These are phyloP conservation scores for Pythium chondricola DNA, from an alignment of 352 stramenopile genomes.

Conservation along the genomic window DNA sequence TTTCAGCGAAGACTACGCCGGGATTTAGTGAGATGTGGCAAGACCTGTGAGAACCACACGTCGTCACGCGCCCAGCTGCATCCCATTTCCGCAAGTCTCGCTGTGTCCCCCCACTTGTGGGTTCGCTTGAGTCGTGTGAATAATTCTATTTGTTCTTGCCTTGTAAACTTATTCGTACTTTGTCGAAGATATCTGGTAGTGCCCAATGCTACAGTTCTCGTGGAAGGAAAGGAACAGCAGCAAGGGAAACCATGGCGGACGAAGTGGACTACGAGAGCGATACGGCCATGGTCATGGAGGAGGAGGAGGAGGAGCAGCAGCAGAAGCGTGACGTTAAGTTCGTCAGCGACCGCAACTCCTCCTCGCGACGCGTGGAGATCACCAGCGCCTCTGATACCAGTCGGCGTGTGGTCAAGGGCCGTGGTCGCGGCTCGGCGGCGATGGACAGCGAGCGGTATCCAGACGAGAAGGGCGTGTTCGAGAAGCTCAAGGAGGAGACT, in stretches of 20 bases:
- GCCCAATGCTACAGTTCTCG: too few species aligned
- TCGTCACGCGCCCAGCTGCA: too few species aligned
- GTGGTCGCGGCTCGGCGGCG: conserved; percentile 49
- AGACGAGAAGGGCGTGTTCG: conserved; percentile 68
- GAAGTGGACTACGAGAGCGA: conserved; percentile 87
- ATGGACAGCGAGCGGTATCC: conserved; percentile 76
- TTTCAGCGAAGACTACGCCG: conserved; percentile 31
- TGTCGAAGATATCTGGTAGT: conserved; percentile 1
- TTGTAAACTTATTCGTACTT: neutral
- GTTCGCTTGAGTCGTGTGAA: too few species aligned
- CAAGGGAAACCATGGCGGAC: conserved; percentile 49
- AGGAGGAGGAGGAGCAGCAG: conserved; percentile 45
- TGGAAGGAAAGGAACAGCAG: conserved; percentile 5
- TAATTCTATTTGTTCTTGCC: too few species aligned
- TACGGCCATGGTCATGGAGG: conserved; percentile 75
- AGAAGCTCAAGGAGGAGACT: conserved; percentile 43
- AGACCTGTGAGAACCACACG: conserved; percentile 30
- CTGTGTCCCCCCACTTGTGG: too few species aligned
- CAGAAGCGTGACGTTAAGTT: conserved; percentile 16
- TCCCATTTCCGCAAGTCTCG: too few species aligned
- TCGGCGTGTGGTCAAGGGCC: conserved; percentile 51
- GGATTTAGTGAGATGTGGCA: conserved; percentile 33
- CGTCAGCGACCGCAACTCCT: neutral
- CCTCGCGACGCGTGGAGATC: conserved; percentile 17
- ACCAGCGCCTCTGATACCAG: conserved; percentile 5